These are phyloP conservation scores for Vitis amurensis DNA, from an alignment of 164 flowering plant species.

Conservation along the genomic window DNA sequence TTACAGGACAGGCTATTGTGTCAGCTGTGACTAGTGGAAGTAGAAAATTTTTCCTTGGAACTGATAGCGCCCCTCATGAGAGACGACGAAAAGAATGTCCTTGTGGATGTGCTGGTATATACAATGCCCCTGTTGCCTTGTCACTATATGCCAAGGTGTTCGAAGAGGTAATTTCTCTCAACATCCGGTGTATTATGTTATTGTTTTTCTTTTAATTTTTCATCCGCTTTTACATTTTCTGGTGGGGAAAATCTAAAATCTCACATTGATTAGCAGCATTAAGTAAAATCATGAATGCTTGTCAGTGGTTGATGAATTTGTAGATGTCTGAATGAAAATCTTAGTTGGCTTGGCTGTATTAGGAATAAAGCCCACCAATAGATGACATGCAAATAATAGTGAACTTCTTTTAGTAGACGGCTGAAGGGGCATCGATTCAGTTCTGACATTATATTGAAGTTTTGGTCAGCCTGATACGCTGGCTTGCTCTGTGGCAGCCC, in stretches of 20 bases:
- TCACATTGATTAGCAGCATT: neutral
- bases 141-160: slow-evolving; percentile 87
- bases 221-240: neutral
- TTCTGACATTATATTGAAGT: too few relatives aligned
- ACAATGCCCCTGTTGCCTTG: slow-evolving; percentile 84
- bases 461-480: too few relatives aligned
- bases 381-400: neutral
- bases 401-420: too few relatives aligned
- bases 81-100: slow-evolving; percentile 69
- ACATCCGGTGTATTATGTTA: neutral
- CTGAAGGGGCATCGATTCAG: too few relatives aligned
- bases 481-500: too few relatives aligned
- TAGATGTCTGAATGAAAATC: neutral
- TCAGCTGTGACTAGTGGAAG: slow-evolving; percentile 94
- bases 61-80: slow-evolving; percentile 99
- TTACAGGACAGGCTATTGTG: slow-evolving; percentile 83
- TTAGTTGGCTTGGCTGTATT: neutral
- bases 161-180: slow-evolving; percentile 70
- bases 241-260: neutral
- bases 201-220: neutral
- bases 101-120: slow-evolving; percentile 98
- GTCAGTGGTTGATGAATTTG: neutral
- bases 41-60: slow-evolving; percentile 83
- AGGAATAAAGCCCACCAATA: neutral
- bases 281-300: neutral